phyloP scores from a whole-genome alignment of 257 asterid species.

The Gentiana straminea region DNA sequence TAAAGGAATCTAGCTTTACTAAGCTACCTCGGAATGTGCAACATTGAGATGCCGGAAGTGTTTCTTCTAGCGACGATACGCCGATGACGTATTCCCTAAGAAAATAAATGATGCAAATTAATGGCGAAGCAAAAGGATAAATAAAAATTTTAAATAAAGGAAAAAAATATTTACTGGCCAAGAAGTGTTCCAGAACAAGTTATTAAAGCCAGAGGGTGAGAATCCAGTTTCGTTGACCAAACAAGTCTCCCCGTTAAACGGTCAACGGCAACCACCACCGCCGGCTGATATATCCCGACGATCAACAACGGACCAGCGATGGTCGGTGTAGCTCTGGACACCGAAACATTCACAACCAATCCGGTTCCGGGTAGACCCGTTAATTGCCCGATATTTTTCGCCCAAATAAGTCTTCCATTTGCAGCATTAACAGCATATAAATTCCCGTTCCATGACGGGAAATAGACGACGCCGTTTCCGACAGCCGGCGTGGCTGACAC shows the following conservation, averaged over 20 bases:
- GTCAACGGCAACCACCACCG: conserved; percentile 37
- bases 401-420: conserved; percentile 51
- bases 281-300: conserved; percentile 53
- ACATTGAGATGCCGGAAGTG: conserved; percentile 31
- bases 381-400: conserved; percentile 34
- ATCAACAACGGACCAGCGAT: conserved; percentile 40
- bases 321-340: conserved; percentile 62
- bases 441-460: conserved; percentile 77
- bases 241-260: conserved; percentile 39
- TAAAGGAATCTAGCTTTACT: conserved; percentile 43
- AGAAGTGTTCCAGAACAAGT: conserved; percentile 51
- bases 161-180: conserved; percentile 25
- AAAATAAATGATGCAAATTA: too few species aligned
- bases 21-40: conserved; percentile 72
- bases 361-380: conserved; percentile 45
- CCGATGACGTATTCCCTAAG: conserved; percentile 43
- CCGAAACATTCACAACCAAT: conserved; percentile 27
- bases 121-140: too few species aligned
- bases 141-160: background rate
- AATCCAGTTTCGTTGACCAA: conserved; percentile 50
- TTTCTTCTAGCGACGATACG: conserved; percentile 55
- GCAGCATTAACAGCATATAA: conserved; percentile 49
- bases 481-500: conserved; percentile 63
- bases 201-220: conserved; percentile 27
- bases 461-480: conserved; percentile 40